Evolutionary conservation across 148 eudicot genomes (phyloP).

Genomic region (Limonium bicolor): DNA sequence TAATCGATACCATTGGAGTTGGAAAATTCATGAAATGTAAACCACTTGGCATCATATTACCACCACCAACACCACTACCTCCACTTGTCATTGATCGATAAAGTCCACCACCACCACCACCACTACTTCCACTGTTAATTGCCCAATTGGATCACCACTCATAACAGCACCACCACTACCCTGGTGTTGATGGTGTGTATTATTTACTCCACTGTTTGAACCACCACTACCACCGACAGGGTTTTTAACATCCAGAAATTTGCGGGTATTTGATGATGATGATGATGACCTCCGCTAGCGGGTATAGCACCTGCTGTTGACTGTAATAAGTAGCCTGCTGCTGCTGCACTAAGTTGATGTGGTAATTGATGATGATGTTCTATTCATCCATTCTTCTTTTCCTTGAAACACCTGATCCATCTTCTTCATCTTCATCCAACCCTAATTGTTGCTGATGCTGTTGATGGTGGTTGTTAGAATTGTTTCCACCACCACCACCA

Average conservation of each 20-base stretch:
- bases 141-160: no score
- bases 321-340: slow-evolving; percentile 29
- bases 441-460: slow-evolving; percentile 15
- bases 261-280: slow-evolving; percentile 48
- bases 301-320: slow-evolving; percentile 31
- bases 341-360: neutral
- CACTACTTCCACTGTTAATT: no score
- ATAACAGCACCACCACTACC: slow-evolving; percentile 29
- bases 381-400: slow-evolving; percentile 25
- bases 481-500: no score
- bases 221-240: slow-evolving; percentile 10
- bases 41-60: slow-evolving; percentile 46
- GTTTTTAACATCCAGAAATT: slow-evolving; percentile 81
- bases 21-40: slow-evolving; percentile 92
- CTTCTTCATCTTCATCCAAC: slow-evolving; percentile 30
- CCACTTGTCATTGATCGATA: no score
- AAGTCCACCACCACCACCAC: no score
- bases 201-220: slow-evolving; percentile 20
- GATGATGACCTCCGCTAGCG: slow-evolving; percentile 14
- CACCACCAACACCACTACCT: no score
- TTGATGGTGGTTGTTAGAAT: neutral
- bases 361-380: neutral
- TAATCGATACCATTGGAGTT: slow-evolving; percentile 39
- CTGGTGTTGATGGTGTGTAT: slow-evolving; percentile 66
- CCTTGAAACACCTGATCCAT: slow-evolving; percentile 15